Conservation (phyloP, 2,329 filamentous ascomycete genomes). For the Scleromitrula shiraiana region DNA sequence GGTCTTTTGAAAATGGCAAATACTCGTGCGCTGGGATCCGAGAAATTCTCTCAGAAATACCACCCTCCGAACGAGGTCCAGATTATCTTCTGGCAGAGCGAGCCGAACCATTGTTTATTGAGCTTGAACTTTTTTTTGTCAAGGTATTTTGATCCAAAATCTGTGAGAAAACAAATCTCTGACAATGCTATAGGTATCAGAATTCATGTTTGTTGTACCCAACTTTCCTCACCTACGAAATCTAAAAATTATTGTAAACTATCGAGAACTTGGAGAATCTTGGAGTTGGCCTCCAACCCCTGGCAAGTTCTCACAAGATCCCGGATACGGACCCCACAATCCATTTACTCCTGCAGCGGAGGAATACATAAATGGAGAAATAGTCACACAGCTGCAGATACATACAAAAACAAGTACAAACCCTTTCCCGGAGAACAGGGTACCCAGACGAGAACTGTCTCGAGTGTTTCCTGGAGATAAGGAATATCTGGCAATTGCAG, state of each 20-base stretch:
- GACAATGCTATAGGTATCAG: constrained; percentile 41
- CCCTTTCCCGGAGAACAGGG: constrained; percentile 46
- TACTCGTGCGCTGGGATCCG: constrained; percentile 34
- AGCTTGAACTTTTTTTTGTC: constrained; percentile 58
- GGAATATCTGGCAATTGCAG: constrained; percentile 46
- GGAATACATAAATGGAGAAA: constrained; percentile 48
- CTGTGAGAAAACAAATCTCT: neutral
- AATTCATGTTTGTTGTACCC: constrained; percentile 51
- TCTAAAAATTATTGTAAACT: constrained; percentile 48
- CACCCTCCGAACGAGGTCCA: constrained; percentile 37
- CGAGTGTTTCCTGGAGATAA: constrained; percentile 48
- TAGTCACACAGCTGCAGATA: constrained; percentile 35
- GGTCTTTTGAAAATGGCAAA: constrained; percentile 48
- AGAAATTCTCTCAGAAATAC: neutral
- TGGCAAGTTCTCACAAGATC: constrained; percentile 52
- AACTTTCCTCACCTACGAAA: constrained; percentile 50
- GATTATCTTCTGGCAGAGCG: neutral
- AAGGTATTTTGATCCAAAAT: constrained; percentile 38
- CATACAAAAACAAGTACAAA: constrained; percentile 39
- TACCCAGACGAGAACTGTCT: constrained; percentile 44
- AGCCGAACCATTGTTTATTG: constrained; percentile 22
- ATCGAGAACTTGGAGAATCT: constrained; percentile 39
- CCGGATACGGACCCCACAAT: constrained; percentile 42
- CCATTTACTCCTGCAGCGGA: constrained; percentile 49
- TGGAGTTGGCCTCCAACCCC: constrained; percentile 11